phyloP scores from a whole-genome alignment of 1,139 yeast genomes.

The Scheffersomyces insectosa region DNA sequence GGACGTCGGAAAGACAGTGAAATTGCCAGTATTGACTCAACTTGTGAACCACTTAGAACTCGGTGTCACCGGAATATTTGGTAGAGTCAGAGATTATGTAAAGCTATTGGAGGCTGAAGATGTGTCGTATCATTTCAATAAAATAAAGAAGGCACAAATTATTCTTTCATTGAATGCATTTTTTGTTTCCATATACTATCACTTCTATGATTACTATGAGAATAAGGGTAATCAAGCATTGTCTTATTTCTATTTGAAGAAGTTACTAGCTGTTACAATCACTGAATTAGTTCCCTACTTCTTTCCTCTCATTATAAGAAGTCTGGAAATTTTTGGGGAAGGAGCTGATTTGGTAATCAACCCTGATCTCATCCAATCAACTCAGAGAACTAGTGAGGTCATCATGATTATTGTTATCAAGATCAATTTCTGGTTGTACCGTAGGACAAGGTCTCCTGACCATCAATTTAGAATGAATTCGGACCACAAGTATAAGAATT shows the following conservation, averaged over 20 bases:
- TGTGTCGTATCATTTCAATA: conserved; percentile 15
- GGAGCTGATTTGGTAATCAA: conserved; percentile 32
- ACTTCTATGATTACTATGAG: conserved; percentile 37
- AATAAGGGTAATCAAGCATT: conserved; percentile 15
- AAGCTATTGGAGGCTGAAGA: conserved; percentile 10
- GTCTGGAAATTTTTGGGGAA: conserved; percentile 30
- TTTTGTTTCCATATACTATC: conserved; percentile 34
- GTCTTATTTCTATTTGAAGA: conserved; percentile 35
- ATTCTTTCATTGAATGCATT: conserved; percentile 32
- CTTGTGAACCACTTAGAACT: conserved; percentile 8
- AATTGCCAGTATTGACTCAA: conserved; percentile 5
- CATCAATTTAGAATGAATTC: conserved; percentile 5
- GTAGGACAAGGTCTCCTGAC: conserved; percentile 4
- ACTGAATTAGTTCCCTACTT: conserved; percentile 39
- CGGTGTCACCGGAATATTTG: conserved; percentile 2
- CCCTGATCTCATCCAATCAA: conserved; percentile 37
- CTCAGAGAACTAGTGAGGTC: conserved; percentile 39
- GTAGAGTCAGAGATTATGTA: not conserved
- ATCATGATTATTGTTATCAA: conserved; percentile 31
- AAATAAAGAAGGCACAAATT: conserved; percentile 28
- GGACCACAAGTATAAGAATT: not conserved
- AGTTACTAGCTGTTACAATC: conserved; percentile 21
- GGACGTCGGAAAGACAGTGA: conserved; percentile 3
- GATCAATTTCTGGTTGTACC: conserved; percentile 7
- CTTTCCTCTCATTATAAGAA: conserved; percentile 31